These are phyloP conservation scores for Rhododendron ovatum DNA, from an alignment of 148 eudicot genomes.

Conservation along the genomic window DNA sequence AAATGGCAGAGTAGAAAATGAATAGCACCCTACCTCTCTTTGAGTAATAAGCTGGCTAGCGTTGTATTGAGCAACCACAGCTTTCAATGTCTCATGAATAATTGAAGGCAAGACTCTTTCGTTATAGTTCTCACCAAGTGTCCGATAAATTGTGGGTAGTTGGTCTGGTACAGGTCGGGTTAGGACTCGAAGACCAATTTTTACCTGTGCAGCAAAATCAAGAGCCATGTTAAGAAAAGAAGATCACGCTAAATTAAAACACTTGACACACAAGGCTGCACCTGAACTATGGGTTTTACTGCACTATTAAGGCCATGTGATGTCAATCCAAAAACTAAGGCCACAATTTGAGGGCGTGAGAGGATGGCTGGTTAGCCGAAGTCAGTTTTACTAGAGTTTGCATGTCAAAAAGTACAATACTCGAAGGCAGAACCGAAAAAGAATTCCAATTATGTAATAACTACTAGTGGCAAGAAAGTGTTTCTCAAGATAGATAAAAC, in stretches of 20 bases:
- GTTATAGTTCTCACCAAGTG: slow-evolving; percentile 81
- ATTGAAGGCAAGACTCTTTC: slow-evolving; percentile 89
- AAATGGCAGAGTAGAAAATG: not conserved
- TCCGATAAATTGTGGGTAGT: slow-evolving; percentile 76
- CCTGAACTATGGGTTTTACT: not conserved
- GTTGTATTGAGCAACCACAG: slow-evolving; percentile 94
- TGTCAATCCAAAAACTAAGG: not conserved
- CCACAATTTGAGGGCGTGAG: not conserved
- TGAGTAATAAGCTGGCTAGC: slow-evolving; percentile 96
- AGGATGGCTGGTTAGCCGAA: not conserved
- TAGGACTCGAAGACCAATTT: slow-evolving; percentile 88
- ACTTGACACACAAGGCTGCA: not conserved
- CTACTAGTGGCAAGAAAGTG: not conserved
- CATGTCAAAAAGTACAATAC: not conserved
- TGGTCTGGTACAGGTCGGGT: slow-evolving; percentile 72
- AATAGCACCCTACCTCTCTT: slow-evolving; percentile 61
- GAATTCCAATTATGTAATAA: not conserved
- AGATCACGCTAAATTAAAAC: not conserved
- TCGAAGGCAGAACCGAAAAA: not conserved
- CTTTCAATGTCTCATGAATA: slow-evolving; percentile 82
- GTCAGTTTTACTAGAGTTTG: not conserved
- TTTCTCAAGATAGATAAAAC: not conserved
- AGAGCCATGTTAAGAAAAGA: not conserved
- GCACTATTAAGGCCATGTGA: not conserved
- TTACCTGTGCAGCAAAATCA: slow-evolving; percentile 47